A percentile compares a stretch with the other conserved stretches of the same genome.
phyloP scores from a whole-genome alignment of 2,329 filamentous ascomycete genomes.

The Colletotrichum kahawae region DNA sequence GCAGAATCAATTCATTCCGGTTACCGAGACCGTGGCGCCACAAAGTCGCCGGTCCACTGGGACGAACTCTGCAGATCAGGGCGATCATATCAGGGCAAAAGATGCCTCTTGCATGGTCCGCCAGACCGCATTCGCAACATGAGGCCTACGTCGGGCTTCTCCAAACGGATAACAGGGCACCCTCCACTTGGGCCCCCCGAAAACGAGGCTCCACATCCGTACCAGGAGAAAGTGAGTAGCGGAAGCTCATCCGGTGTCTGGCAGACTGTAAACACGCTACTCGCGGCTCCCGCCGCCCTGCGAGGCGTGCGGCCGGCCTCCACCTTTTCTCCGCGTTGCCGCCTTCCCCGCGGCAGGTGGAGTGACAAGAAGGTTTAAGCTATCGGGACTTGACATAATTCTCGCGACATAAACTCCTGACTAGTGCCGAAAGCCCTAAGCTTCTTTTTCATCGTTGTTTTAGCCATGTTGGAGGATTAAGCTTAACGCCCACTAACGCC shows the following conservation, averaged over 20 bases:
- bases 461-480: not conserved
- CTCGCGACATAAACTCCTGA: not conserved
- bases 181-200: not conserved
- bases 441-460: not conserved
- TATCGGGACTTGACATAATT: not conserved
- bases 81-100: not conserved
- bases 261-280: not conserved
- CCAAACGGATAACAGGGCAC: not conserved
- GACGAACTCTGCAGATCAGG: not conserved
- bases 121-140: not conserved
- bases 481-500: not conserved
- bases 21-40: not conserved
- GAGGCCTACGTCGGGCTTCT: not conserved
- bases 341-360: not conserved
- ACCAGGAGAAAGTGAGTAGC: not conserved
- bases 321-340: not conserved
- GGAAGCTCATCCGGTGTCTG: not conserved
- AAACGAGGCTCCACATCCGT: not conserved
- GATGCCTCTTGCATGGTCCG: not conserved
- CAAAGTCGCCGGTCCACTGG: not conserved
- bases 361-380: not conserved
- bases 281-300: not conserved
- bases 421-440: not conserved
- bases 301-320: not conserved
- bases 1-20: not conserved